Evolutionary conservation across 78 protist genomes (phyloP).

Genomic region (Monosiga brevicollis): DNA sequence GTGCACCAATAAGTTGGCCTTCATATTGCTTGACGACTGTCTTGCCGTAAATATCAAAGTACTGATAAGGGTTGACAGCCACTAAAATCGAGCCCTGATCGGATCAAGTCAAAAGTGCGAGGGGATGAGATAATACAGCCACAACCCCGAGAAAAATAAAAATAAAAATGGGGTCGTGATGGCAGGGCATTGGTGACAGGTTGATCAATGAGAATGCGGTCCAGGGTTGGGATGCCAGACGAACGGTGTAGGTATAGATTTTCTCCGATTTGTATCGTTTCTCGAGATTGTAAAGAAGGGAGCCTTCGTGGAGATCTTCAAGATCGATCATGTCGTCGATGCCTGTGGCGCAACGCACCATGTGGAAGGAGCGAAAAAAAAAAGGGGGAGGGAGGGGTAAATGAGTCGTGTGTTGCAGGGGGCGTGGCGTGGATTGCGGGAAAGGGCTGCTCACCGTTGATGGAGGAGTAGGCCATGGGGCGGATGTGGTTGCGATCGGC

Average conservation of each 20-base stretch:
- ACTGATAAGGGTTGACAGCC: constrained; percentile 36
- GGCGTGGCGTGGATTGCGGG: too few relatives aligned
- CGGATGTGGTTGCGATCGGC: background rate
- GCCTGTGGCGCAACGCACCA: background rate
- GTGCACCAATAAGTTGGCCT: background rate
- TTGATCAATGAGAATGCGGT: too few relatives aligned
- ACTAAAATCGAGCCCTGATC: constrained; percentile 55
- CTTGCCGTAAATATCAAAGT: background rate
- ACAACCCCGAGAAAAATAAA: too few relatives aligned
- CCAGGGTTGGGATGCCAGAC: too few relatives aligned
- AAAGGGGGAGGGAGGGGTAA: too few relatives aligned
- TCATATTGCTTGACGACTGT: constrained; percentile 10
- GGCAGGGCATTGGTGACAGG: too few relatives aligned
- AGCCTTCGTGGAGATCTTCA: constrained; percentile 4
- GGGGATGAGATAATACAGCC: too few relatives aligned
- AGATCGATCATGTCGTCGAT: constrained; percentile 1
- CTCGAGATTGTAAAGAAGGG: background rate
- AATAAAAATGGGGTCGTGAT: too few relatives aligned
- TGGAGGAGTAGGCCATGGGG: background rate
- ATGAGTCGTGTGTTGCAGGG: too few relatives aligned
- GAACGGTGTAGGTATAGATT: background rate
- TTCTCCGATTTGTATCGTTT: background rate
- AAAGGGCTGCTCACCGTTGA: background rate
- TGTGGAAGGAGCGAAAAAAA: too few relatives aligned
- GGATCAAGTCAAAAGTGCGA: too few relatives aligned